phyloP scores from a whole-genome alignment of 2,329 filamentous ascomycete species.

The Epichloe amarillans region DNA sequence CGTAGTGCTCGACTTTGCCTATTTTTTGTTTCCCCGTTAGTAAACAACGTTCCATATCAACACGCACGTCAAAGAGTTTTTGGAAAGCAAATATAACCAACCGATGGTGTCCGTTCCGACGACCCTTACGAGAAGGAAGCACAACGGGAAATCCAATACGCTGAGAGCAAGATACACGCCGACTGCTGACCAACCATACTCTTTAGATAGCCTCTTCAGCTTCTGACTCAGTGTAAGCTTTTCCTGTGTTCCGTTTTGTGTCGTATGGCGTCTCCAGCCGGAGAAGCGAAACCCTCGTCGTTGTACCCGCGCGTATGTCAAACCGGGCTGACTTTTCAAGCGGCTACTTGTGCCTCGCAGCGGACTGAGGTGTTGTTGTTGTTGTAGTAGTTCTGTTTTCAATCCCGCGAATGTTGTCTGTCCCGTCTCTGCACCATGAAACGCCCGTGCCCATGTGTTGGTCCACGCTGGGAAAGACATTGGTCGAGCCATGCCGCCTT shows the following conservation, averaged over 20 bases:
- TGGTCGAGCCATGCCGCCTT: conserved; percentile 9
- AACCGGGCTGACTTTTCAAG: conserved; percentile 7
- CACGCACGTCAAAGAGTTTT: neutral
- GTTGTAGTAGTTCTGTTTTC: neutral
- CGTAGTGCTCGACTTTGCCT: conserved; percentile 53
- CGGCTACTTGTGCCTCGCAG: neutral
- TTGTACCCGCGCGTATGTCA: conserved; percentile 12
- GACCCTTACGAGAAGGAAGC: conserved; percentile 73
- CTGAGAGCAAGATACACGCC: conserved; percentile 82
- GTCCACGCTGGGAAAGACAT: conserved; percentile 14
- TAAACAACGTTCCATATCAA: neutral
- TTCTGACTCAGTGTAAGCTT: conserved; percentile 49
- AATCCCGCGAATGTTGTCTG: neutral
- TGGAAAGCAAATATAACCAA: conserved; percentile 18
- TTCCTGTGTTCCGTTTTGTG: conserved; percentile 12
- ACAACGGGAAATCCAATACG: conserved; percentile 85
- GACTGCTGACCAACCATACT: conserved; percentile 88
- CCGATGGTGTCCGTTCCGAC: conserved; percentile 82
- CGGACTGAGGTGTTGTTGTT: neutral
- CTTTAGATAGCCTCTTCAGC: conserved; percentile 70
- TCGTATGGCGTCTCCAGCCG: conserved; percentile 17
- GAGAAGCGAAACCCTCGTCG: conserved; percentile 24
- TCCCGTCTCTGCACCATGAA: conserved; percentile 14
- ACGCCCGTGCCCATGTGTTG: conserved; percentile 15
- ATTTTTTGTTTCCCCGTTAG: neutral